phyloP scores from a whole-genome alignment of 1,284 basidiomycete species.

The Cryptococcus floricola region DNA sequence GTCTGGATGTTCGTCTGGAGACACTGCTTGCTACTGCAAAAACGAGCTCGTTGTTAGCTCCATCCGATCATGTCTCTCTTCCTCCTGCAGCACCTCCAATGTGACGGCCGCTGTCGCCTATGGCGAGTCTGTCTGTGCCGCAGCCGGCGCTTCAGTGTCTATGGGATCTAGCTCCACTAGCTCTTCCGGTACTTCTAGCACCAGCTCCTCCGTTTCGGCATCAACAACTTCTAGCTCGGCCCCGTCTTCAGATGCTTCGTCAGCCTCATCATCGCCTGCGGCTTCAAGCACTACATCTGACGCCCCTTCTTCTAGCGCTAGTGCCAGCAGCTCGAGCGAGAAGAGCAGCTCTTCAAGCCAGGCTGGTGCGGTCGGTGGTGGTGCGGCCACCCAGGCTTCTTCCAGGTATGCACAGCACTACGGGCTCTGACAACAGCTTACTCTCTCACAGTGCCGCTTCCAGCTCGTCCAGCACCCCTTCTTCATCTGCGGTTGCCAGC shows the following conservation, averaged over 20 bases:
- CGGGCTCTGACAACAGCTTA: too few relatives aligned
- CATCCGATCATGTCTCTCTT: slow-evolving; percentile 14
- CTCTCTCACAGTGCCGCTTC: too few relatives aligned
- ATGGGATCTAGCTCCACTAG: slow-evolving; percentile 6
- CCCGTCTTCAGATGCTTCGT: slow-evolving; percentile 19
- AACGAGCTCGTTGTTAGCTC: slow-evolving; percentile 8
- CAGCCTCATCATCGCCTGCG: slow-evolving; percentile 13
- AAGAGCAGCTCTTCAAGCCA: background rate
- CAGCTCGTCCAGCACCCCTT: too few relatives aligned
- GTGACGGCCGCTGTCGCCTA: slow-evolving; percentile 9
- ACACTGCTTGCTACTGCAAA: slow-evolving; percentile 19
- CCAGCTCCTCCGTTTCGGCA: slow-evolving; percentile 11
- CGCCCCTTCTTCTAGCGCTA: background rate
- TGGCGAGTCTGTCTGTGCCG: slow-evolving; percentile 15
- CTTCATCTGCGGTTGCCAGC: too few relatives aligned
- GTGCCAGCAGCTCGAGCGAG: background rate
- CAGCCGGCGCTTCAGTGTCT: slow-evolving; percentile 5
- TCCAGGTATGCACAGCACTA: background rate
- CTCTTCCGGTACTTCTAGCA: background rate
- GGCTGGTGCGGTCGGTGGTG: background rate
- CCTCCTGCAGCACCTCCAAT: slow-evolving; percentile 13
- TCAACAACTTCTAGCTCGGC: slow-evolving; percentile 14
- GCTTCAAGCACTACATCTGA: background rate
- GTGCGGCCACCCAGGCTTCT: background rate
- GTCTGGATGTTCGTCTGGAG: slow-evolving; percentile 11